A percentile compares a stretch with the other conserved stretches of the same genome.
phyloP scores from a whole-genome alignment of 257 asterid genomes.

The Plectranthus barbatus region DNA sequence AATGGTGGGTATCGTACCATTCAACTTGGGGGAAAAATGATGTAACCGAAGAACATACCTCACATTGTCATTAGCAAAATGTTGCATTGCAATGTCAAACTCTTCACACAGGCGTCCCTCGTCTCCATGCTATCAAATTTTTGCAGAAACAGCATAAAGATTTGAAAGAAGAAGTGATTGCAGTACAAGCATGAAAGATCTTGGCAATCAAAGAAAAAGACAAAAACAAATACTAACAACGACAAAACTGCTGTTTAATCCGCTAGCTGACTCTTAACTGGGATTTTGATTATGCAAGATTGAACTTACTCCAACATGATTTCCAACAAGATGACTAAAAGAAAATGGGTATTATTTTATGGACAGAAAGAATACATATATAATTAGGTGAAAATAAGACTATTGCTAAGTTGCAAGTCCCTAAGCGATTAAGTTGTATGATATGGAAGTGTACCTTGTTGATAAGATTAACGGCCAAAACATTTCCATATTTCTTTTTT shows the following conservation, averaged over 20 bases:
- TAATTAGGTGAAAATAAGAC: too few relatives aligned
- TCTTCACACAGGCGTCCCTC: conserved; percentile 73
- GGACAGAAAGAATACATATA: too few relatives aligned
- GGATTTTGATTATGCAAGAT: not conserved
- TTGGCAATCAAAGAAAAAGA: not conserved
- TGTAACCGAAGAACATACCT: conserved; percentile 38
- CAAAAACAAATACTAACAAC: not conserved
- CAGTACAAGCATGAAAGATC: not conserved
- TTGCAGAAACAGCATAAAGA: conserved; percentile 1
- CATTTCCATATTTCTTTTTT: conserved; percentile 78
- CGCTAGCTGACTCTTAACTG: not conserved
- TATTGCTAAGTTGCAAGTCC: too few relatives aligned
- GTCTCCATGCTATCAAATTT: conserved; percentile 59
- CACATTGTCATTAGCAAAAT: conserved; percentile 49
- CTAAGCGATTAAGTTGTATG: too few relatives aligned
- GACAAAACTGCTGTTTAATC: not conserved
- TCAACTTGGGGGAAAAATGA: too few relatives aligned
- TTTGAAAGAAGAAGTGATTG: too few relatives aligned
- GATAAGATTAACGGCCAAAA: conserved; percentile 70
- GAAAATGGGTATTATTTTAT: too few relatives aligned
- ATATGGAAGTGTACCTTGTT: conserved; percentile 43
- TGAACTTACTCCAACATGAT: not conserved
- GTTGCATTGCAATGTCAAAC: conserved; percentile 59
- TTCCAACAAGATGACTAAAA: too few relatives aligned
- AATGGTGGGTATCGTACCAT: too few relatives aligned